Evolutionary conservation across 257 asterid genomes (phyloP), one percentile per base, ranked within the genome.

Genomic region (Solanum phureja): DNA sequence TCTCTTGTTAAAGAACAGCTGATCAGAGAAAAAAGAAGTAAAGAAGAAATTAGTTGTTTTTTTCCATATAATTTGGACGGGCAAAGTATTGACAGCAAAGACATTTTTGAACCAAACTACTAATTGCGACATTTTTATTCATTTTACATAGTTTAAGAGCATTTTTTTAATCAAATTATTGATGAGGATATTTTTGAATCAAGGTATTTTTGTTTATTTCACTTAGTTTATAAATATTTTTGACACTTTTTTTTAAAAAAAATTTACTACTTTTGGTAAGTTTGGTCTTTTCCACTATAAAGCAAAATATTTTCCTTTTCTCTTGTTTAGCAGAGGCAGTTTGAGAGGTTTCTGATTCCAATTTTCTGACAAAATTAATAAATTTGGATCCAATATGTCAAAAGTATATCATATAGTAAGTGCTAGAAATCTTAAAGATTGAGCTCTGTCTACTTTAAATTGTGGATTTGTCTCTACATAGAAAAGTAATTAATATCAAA

Each of bases 1-100:
- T 18, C 44, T 34, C 46, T 18, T 72, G 81, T 72, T 72, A 34
- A 69, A 58, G 23, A 69, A 7, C 42, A 71, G 24, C 13, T 71
- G 1, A 71, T 71, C 46, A 73, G 46, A 73, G 8, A 34, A 1
- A 73, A 18, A 34, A 19, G 21, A 52, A 73, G 23, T 0, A 72
- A 33, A 69, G 5, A 27, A 27, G n/a, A 24, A 27, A 66, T 27
- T 2, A 27, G 11, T 9, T 46, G 19, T 66, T 11, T 2, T 24
- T n/a, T 24, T 11, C 4, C 10, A 3, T 69, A 29, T 71, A 31
- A 7, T 31, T 14, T 29, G 40, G 7, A 7, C 1, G n/a, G 44
- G 5, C 0, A 27, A 18, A 52, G 4, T 52, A 18, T 6, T 16
- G 62, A 52, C 62, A 2, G 0, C 4, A 6, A 18, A 2, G 4